Base-by-base conservation (phyloP, 2,329 filamentous ascomycete species). In the Aureobasidium leucospermi region DNA sequence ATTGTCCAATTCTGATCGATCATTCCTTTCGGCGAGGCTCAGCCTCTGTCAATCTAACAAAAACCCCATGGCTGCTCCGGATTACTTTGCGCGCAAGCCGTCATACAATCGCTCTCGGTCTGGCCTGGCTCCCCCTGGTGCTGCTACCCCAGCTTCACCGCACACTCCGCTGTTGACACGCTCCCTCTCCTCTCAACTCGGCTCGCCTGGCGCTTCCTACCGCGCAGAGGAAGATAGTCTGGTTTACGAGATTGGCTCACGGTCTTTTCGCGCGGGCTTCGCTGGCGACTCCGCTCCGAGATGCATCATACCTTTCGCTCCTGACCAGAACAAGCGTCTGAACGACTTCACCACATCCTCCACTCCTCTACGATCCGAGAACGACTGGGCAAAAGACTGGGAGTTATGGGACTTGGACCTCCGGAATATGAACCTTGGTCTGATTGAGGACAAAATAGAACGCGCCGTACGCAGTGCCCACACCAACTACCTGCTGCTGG, bases 391-490 rank as follows among this genome's bases (percentile, higher is more conserved):
- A 6, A 73, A 78, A 29, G 81, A 85, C 9, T 76, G 84, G 68
- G 83, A 96, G 76, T 78, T 97, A 42, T 99, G 92, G 86, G 81
- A 81, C 60, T 81, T 84, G 66, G 89, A 97, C 70, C 67, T 96
- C 61, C 81, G 85, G 57, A 78, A 83, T 9, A 70, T 89, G 11
- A 89, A 97, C 68, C 70, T 96, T 61, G 90, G 86, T 0, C 75
- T 97, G 48, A 83, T 96, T 0, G 85, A 88, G 63, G 93, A 97
- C 71, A 93, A 89, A 73, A 80, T 99, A 57, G 94, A 96, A 71
- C 82, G 91, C 56, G 84, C 87, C 6, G 74, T 97, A 67, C 81
- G 91, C 57, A 89, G 93, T 66, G 86, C 88, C 10, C 92, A 94
- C 70, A 87, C 87, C 63, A 92, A 88, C 80, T 91, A 81, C 69